Percentiles rank a stretch among this genome's conserved stretches.
Evolutionary conservation across 2,329 filamentous ascomycete species (phyloP).

Genomic region (Achaetomium macrosporum): DNA sequence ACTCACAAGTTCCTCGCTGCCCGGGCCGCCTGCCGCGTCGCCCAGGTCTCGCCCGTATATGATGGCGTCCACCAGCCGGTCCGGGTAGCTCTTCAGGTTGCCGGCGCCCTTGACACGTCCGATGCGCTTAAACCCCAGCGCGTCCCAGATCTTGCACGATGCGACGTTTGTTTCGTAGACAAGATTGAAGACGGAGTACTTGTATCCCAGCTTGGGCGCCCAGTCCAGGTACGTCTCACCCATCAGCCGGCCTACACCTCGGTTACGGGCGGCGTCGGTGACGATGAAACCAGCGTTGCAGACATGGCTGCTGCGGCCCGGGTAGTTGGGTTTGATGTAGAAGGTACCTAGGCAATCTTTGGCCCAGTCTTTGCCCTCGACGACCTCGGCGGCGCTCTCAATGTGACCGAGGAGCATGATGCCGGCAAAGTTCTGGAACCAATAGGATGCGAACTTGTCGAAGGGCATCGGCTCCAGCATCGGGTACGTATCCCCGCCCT

Average conservation of each 20-base stretch:
- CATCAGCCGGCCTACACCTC: constrained; percentile 69
- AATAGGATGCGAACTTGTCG: constrained; percentile 74
- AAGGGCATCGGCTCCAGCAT: constrained; percentile 72
- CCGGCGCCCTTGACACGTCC: constrained; percentile 71
- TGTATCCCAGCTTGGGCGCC: constrained; percentile 77
- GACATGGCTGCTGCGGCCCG: constrained; percentile 81
- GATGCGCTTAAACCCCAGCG: constrained; percentile 85
- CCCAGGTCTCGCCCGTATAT: constrained; percentile 66
- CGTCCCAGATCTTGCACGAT: constrained; percentile 87
- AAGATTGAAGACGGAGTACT: constrained; percentile 89
- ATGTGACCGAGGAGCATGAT: constrained; percentile 81
- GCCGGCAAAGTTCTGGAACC: constrained; percentile 86
- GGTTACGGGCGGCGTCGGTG: constrained; percentile 65
- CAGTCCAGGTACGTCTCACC: constrained; percentile 72
- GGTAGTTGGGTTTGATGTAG: constrained; percentile 92
- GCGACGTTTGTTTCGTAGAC: constrained; percentile 92
- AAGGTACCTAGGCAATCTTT: constrained; percentile 82
- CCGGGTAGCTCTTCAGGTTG: constrained; percentile 62
- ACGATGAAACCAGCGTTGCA: constrained; percentile 81
- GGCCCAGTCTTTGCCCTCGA: constrained; percentile 65
- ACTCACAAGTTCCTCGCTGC: constrained; percentile 76
- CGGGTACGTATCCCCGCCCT: constrained; percentile 86
- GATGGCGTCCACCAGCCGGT: constrained; percentile 66
- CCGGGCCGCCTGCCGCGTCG: constrained; percentile 40
- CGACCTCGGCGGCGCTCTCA: constrained; percentile 52